Conservation (phyloP, 73 alveolate genomes). For the Symbiodinium pilosum region DNA sequence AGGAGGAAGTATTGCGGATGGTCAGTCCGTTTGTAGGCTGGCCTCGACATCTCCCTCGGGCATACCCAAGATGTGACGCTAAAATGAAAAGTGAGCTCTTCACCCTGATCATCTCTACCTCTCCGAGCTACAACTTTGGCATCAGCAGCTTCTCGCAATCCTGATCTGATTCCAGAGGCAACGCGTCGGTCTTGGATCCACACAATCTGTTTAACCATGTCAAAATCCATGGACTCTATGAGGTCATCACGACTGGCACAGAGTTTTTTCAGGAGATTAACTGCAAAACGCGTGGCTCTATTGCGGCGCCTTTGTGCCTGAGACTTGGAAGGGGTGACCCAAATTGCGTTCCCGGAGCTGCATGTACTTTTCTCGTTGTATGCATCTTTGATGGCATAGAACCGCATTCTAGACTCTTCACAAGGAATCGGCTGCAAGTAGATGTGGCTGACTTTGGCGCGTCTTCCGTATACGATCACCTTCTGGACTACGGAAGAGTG, state of each 20-base stretch:
- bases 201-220: neutral
- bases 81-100: neutral
- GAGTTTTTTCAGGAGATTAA: neutral
- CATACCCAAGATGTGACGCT: neutral
- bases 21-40: neutral
- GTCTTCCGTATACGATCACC: neutral
- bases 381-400: neutral
- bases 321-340: neutral
- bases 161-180: neutral
- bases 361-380: neutral
- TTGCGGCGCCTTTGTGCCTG: neutral
- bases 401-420: neutral
- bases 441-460: neutral
- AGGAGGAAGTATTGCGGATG: neutral
- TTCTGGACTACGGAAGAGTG: neutral
- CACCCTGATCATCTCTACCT: no score
- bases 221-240: neutral
- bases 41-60: neutral
- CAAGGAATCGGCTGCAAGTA: neutral
- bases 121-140: no score
- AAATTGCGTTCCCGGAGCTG: neutral
- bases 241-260: neutral
- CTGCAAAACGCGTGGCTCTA: neutral
- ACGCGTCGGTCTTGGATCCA: neutral
- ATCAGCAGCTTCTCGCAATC: no score